These are phyloP conservation scores for Elongisporangium undulatum DNA, from an alignment of 352 stramenopile species.

Conservation along the genomic window DNA sequence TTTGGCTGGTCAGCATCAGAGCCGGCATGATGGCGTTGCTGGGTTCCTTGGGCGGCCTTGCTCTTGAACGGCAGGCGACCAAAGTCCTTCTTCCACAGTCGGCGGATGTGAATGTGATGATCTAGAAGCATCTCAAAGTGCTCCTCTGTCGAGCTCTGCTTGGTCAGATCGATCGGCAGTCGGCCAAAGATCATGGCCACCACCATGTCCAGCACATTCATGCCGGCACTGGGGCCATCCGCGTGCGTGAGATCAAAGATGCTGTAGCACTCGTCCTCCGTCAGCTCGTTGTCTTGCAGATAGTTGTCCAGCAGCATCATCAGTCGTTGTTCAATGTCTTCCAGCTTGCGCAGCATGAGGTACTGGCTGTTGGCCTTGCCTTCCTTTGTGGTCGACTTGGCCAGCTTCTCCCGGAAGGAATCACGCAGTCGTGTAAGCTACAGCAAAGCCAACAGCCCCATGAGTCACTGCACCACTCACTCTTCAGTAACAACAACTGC, in stretches of 20 bases:
- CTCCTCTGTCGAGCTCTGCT: conserved; percentile 46
- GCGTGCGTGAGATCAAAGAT: conserved; percentile 18
- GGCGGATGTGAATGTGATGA: conserved; percentile 73
- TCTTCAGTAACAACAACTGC: neutral
- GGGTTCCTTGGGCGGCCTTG: conserved; percentile 6
- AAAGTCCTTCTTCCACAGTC: conserved; percentile 84
- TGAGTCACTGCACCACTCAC: conserved; percentile 1
- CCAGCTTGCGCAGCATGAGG: conserved; percentile 69
- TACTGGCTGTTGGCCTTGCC: conserved; percentile 27
- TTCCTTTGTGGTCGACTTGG: conserved; percentile 16
- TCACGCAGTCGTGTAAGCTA: conserved; percentile 59
- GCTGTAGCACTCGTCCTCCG: conserved; percentile 38
- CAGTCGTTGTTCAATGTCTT: conserved; percentile 76
- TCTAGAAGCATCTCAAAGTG: conserved; percentile 77
- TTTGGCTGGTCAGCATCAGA: conserved; percentile 7
- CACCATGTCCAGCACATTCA: conserved; percentile 87
- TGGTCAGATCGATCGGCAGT: conserved; percentile 60
- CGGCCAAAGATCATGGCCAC: conserved; percentile 82
- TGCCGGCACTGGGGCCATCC: conserved; percentile 23
- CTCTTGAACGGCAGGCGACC: conserved; percentile 45
- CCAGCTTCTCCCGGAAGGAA: conserved; percentile 63
- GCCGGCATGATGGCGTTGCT: neutral
- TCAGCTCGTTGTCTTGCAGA: conserved; percentile 49
- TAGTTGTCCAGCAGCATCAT: conserved; percentile 52
- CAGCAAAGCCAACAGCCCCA: neutral